Percentiles rank a stretch among this genome's conserved stretches.
phyloP scores from a whole-genome alignment of 371 early-diverging fungal genomes.

The Fennellomyces sp. region DNA sequence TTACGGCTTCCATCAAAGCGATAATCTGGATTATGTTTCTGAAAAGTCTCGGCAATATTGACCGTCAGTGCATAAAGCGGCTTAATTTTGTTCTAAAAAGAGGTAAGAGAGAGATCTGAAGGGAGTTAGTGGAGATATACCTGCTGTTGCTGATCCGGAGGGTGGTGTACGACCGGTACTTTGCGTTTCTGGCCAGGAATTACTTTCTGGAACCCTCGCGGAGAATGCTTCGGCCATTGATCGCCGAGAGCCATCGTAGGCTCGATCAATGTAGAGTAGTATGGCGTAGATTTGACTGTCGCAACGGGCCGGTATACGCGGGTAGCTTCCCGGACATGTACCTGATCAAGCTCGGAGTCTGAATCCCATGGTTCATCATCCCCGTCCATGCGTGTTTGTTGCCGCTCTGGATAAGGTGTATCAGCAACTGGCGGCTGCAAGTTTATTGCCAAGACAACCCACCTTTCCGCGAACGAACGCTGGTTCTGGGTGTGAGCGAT shows the following conservation, averaged over 20 bases:
- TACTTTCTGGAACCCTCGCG: slow-evolving; percentile 12
- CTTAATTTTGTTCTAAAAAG: background rate
- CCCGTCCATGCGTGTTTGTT: background rate
- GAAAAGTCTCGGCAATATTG: slow-evolving; percentile 70
- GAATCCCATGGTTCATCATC: slow-evolving; percentile 30
- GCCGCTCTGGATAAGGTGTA: background rate
- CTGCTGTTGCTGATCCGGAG: background rate
- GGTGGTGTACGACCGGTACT: background rate
- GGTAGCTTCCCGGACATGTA: slow-evolving; percentile 15
- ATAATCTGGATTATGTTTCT: slow-evolving; percentile 73
- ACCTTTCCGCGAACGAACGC: background rate
- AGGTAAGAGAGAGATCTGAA: no score
- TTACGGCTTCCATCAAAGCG: slow-evolving; percentile 62
- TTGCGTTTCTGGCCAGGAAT: slow-evolving; percentile 3
- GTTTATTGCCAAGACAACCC: no score
- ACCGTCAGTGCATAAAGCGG: slow-evolving; percentile 46
- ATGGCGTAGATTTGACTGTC: slow-evolving; percentile 16
- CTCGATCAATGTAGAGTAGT: slow-evolving; percentile 32
- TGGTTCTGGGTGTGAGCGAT: background rate
- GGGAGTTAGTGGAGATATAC: background rate
- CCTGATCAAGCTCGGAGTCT: slow-evolving; percentile 34
- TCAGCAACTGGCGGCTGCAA: no score
- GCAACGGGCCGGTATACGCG: slow-evolving; percentile 1
- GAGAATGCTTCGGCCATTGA: slow-evolving; percentile 30
- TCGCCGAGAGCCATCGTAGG: slow-evolving; percentile 34